Base-by-base conservation (phyloP, 805 yeast species). In the Zygosaccharomyces gambellarensis region DNA sequence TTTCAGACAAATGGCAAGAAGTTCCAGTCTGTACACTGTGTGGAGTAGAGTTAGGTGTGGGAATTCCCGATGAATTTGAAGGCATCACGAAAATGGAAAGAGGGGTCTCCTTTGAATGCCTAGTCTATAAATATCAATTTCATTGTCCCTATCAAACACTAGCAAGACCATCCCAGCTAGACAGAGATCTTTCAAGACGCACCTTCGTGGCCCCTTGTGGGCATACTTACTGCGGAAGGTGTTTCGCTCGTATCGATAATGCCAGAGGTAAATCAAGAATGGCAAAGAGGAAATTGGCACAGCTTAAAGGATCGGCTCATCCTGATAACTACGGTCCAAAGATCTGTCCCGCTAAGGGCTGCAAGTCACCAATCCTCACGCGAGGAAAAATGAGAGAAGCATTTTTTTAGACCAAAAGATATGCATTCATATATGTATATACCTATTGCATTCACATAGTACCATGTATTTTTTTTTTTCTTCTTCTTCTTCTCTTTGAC, bases 161-260 rank as follows among this genome's bases (percentile, higher is more conserved):
- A 12, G 61, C 66, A 12, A 68, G 70, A 25, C 68, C 82, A n/a
- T 75, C 83, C 0, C 73, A 71, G 9, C 69, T 71, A 0, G 95
- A 87, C 59, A 59, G 70, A 17, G 83, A 78, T 48, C 68, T 86
- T 30, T 83, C 90, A 0, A 80, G 74, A 58, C 75, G 89, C 51
- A 77, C 85, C 2, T 89, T 83, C 60, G 74, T 76, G 17, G 77
- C 87, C 0, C 67, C 70, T 36, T 89, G 97, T 71, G 96, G 96
- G 0, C 97, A 89, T 69, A 77, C 82, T 0, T 89, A 80, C 63
- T 89, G 97, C 66, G 97, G 96, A 1, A 68, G 92, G 38, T 89
- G 97, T 68, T 85, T 85, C 21, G 79, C 79, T 55, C 77, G 81
- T 57, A 80, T 85, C n/a, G 77, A 76, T 14, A 74, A 77, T 57